Percentiles rank a stretch among this genome's conserved stretches.
phyloP scores from a whole-genome alignment of 805 yeast genomes.

The Barnettozyma californica region DNA sequence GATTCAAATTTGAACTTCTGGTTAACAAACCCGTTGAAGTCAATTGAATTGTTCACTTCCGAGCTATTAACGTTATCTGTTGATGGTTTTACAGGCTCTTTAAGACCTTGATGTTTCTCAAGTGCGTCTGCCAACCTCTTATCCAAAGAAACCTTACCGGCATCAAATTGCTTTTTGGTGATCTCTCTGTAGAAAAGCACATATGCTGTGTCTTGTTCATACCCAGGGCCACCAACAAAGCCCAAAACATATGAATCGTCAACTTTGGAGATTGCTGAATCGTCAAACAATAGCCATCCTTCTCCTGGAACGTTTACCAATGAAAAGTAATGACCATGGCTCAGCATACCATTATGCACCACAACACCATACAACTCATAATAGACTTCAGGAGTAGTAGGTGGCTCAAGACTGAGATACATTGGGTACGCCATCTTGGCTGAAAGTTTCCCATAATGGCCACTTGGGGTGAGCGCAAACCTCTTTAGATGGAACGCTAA shows the following conservation, averaged over 20 bases:
- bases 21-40: not conserved
- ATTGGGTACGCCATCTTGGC: constrained; percentile 80
- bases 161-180: constrained; percentile 32
- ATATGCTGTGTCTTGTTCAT: constrained; percentile 75
- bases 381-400: constrained; percentile 45
- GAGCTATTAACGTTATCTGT: not conserved
- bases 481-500: constrained; percentile 84
- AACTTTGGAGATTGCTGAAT: constrained; percentile 87
- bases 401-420: constrained; percentile 51
- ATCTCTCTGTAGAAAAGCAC: constrained; percentile 73
- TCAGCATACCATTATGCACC: constrained; percentile 95
- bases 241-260: constrained; percentile 77
- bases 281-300: constrained; percentile 93
- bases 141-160: not conserved
- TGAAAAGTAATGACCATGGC: constrained; percentile 94
- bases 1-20: not conserved
- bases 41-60: not conserved
- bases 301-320: constrained; percentile 69
- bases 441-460: constrained; percentile 78
- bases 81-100: not conserved
- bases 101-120: not conserved
- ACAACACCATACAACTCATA: constrained; percentile 85
- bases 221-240: constrained; percentile 83
- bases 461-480: constrained; percentile 83
- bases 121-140: not conserved